Evolutionary conservation across 495 filamentous ascomycete genomes (phyloP), one percentile per base, ranked within the genome.

Genomic region (Hypoxylon fuscum): DNA sequence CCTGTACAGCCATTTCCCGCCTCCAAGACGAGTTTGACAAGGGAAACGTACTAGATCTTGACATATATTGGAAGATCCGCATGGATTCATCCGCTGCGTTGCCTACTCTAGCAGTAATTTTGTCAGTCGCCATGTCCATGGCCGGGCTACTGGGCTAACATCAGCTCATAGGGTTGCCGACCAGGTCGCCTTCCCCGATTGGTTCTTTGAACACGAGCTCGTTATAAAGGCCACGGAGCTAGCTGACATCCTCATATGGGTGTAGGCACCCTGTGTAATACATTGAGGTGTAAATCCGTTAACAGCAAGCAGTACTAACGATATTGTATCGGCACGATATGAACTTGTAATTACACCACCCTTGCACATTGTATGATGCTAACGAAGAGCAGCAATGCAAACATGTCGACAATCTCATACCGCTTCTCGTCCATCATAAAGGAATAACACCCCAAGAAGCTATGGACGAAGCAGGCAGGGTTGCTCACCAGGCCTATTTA

Each of bases 341-440:
- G 56, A 52, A n/a, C 56, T 52, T 11, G 56, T 59, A 59, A 59
- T 2, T 37, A 43, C 20, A 27, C 17, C 4, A 37, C 23, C 8
- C 18, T 3, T 8, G 9, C 17, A 3, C 8, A 7, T 42, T 32
- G 17, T 12, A 22, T 7, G 9, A 17, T 49, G 15, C 38, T 52
- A 23, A 59, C 25, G 21, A 29, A 3, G 3, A 15, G 15, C 7
- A 59, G 55, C 55, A 52, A 59, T 51, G 46, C 15, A 44, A 52
- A 38, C 46, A 52, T 46, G 40, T 59, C 14, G 47, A 59, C 6
- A 59, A 52, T n/a, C 12, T 51, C 5, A 59, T 59, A 14, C 55
- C 55, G 5, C 47, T 59, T 45, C 38, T 52, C 11, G 47, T 59
- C 5, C 21, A 59, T n/a, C 46, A 59, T 9, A 45, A 12, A 12